These are phyloP conservation scores for Cucumis hystrix DNA, from an alignment of 306 rosid genomes.

Conservation along the genomic window DNA sequence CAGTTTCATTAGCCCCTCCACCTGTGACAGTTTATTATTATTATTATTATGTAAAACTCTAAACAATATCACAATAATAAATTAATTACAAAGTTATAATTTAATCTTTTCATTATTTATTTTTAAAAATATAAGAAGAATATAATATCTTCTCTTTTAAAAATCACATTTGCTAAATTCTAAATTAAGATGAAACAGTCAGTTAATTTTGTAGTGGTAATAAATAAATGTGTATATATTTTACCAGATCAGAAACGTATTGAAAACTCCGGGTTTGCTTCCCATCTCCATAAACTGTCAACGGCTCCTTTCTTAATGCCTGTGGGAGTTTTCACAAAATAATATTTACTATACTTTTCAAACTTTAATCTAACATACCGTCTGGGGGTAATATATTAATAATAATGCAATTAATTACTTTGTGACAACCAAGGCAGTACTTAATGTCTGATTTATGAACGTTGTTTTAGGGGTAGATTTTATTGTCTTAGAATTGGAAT, in stretches of 20 bases:
- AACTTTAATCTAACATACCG: not conserved
- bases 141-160: no score
- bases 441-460: not conserved
- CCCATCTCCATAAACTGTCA: constrained; percentile 96
- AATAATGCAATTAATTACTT: not conserved
- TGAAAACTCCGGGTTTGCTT: constrained; percentile 96
- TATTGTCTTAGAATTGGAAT: not conserved
- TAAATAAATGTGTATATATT: not conserved
- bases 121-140: no score
- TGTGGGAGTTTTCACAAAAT: not conserved
- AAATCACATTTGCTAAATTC: no score
- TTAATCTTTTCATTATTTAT: no score
- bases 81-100: no score
- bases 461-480: not conserved
- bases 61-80: not conserved
- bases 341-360: not conserved
- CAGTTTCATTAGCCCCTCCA: constrained; percentile 71
- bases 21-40: constrained; percentile 22
- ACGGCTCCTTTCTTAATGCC: constrained; percentile 88
- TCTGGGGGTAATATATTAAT: not conserved
- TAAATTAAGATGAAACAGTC: not conserved
- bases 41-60: not conserved
- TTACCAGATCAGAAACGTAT: constrained; percentile 87
- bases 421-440: not conserved
- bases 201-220: no score